Evolutionary conservation across 2,329 filamentous ascomycete genomes (phyloP), one percentile per base, ranked within the genome.

Genomic region (Rhynchosporium secalis): DNA sequence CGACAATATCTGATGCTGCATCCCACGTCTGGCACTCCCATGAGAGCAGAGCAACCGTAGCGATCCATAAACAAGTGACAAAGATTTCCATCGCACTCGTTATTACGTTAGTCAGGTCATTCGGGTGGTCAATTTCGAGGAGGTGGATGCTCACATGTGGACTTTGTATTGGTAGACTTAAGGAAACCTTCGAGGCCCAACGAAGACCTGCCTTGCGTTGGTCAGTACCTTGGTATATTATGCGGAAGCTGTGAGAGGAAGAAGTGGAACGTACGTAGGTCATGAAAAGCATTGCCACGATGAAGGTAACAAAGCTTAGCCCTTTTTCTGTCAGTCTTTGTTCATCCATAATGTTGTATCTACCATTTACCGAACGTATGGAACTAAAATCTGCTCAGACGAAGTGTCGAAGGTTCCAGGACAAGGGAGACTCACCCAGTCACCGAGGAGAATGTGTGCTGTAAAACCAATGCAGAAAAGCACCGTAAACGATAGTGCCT

Each of bases 11-110:
- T 40, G 61, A 47, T 2, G 59, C 59, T 20, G 54, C 56, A 41
- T 64, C 62, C 62, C 62, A 64, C 1, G 62, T 64, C 20, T 64
- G 62, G 28, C 54, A 58, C 51, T 64, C 62, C 62, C 62, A 64
- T 7, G 60, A 56, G 4, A 64, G 40, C 5, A 64, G 49, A 33
- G 62, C 54, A 5, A 64, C 56, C 1, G 58, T 61, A 2, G 56
- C 49, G 20, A 64, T 54, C 62, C 62, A 64, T 26, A 61, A 52
- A 6, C 49, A 49, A 9, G 60, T 57, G 4, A 60, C 56, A 10
- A 59, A 29, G 12, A 52, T 59, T 31, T 64, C 62, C 20, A 61
- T 56, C 9, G 49, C 51, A 8, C 62, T 63, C 28, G n/a, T 2
- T 4, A 4, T 12, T 10, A 28, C 52, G 20, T 62, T 13, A 58